Evolutionary conservation across 805 yeast species (phyloP), one percentile per base, ranked within the genome.

Genomic region (Spathaspora boniae): DNA sequence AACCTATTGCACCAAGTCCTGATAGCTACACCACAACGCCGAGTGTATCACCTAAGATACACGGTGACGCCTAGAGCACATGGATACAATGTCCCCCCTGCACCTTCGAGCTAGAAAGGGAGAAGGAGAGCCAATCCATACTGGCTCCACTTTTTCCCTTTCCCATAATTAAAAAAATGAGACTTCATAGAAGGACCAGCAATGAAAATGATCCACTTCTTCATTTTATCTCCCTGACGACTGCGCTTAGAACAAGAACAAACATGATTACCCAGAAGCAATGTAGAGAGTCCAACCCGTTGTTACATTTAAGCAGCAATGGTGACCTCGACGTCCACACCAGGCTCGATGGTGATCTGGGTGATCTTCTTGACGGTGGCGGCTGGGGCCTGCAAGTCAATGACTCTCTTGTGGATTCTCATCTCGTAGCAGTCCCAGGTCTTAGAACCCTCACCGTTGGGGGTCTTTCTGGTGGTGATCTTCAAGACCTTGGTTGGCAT

Each of bases 381-480:
- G 65, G 95, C 86, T 72, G 97, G 96, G 54, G 98, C 96, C 75
- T 86, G 91, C 72, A 93, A 81, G 78, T 89, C 96, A 65, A 93
- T 87, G 73, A 87, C 84, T 78, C 99, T 89, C 94, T 93, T 93
- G 96, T 93, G 98, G 81, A 93, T 88, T 85, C 97, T 91, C 95
- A 93, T 85, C 81, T 93, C 98, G 74, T 82, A 93, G 62, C 94
- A 78, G 71, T 93, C 99, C 97, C 97, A 93, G 63, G 99, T 93
- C 91, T 93, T 93, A 60, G 98, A 93, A 93, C 99, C 99, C 80
- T 93, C 97, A 93, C 99, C 99, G 74, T 94, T 94, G 66, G 99
- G 99, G 68, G 98, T 85, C 89, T 93, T 93, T 86, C 99, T 88
- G 86, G 99, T 93, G 76, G 95, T 79, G 77, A 93, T 79, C 76